Evolutionary conservation across 2,329 filamentous ascomycete genomes (phyloP).

Genomic region (Xylariales sp.): DNA sequence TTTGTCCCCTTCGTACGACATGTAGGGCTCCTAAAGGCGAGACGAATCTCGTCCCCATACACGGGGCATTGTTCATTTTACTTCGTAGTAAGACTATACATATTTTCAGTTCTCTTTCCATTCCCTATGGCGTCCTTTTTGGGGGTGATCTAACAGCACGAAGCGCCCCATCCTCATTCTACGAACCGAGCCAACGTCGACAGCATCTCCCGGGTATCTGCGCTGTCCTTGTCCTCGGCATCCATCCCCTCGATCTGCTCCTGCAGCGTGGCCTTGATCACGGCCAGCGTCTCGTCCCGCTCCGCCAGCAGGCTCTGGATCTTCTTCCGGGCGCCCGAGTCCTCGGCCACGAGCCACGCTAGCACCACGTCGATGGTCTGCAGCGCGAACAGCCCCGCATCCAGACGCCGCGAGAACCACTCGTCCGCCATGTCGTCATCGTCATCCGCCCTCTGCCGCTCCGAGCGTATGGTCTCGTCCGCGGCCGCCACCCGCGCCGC

Average conservation of each 20-base stretch:
- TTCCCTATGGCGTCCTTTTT: too few species aligned
- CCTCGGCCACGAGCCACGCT: slow-evolving; percentile 89
- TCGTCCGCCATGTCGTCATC: slow-evolving; percentile 60
- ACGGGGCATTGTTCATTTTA: too few species aligned
- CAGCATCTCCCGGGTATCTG: slow-evolving; percentile 54
- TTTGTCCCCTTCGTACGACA: too few species aligned
- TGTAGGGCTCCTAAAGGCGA: too few species aligned
- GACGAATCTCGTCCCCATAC: too few species aligned
- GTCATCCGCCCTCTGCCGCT: slow-evolving; percentile 55
- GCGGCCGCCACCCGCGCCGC: slow-evolving; percentile 56
- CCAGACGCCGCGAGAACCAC: slow-evolving; percentile 70
- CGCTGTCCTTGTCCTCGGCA: slow-evolving; percentile 49
- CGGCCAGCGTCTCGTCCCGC: slow-evolving; percentile 58
- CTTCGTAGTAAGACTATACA: too few species aligned
- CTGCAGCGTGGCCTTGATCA: slow-evolving; percentile 64
- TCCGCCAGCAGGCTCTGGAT: slow-evolving; percentile 63
- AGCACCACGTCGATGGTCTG: slow-evolving; percentile 82
- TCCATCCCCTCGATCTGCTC: slow-evolving; percentile 50
- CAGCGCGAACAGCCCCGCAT: slow-evolving; percentile 78
- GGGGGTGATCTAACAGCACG: not conserved
- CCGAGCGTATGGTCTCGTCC: slow-evolving; percentile 56
- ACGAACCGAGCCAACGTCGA: slow-evolving; percentile 47
- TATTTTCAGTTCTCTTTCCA: too few species aligned
- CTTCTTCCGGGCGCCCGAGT: slow-evolving; percentile 65
- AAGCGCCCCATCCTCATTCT: slow-evolving; percentile 13